These are phyloP conservation scores for Bipolaris zeicola DNA, from an alignment of 2,329 filamentous ascomycete genomes.

Conservation along the genomic window DNA sequence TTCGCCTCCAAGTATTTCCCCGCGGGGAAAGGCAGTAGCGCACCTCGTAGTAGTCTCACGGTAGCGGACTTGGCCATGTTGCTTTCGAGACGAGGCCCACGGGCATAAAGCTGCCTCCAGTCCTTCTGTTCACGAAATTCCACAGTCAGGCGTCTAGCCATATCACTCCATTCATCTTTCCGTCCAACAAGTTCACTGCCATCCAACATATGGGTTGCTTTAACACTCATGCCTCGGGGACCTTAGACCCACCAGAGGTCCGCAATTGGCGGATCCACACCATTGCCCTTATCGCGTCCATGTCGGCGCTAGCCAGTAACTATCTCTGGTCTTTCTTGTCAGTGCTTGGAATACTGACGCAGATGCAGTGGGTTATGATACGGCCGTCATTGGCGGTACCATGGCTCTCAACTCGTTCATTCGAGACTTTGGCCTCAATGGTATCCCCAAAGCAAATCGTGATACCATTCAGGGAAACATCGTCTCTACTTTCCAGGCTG, in stretches of 20 bases:
- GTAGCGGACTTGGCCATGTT: constrained; percentile 9
- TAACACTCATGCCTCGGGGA: constrained; percentile 40
- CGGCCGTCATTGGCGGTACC: constrained; percentile 49
- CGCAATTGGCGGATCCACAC: constrained; percentile 46
- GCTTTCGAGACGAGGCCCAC: constrained; percentile 8
- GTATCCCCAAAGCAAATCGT: constrained; percentile 35
- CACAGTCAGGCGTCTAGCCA: not conserved
- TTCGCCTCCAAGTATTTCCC: constrained; percentile 19
- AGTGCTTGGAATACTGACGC: not conserved
- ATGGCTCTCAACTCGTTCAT: constrained; percentile 50
- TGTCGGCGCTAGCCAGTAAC: constrained; percentile 47
- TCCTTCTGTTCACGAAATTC: not conserved
- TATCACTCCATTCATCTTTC: not conserved
- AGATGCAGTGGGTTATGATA: constrained; percentile 39
- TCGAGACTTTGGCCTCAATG: constrained; percentile 42
- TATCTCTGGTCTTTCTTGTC: not conserved
- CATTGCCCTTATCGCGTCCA: constrained; percentile 43
- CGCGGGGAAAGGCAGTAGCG: constrained; percentile 20
- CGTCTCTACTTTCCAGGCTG: constrained; percentile 47
- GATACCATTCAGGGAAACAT: constrained; percentile 50
- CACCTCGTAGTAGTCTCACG: constrained; percentile 14
- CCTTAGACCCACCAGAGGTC: constrained; percentile 44
- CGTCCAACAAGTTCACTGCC: not conserved
- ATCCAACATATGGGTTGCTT: constrained; percentile 31
- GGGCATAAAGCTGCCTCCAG: constrained; percentile 2